Percentiles rank a stretch among this genome's conserved stretches.
Evolutionary conservation across 805 yeast species (phyloP).

Genomic region (Pichia californica): DNA sequence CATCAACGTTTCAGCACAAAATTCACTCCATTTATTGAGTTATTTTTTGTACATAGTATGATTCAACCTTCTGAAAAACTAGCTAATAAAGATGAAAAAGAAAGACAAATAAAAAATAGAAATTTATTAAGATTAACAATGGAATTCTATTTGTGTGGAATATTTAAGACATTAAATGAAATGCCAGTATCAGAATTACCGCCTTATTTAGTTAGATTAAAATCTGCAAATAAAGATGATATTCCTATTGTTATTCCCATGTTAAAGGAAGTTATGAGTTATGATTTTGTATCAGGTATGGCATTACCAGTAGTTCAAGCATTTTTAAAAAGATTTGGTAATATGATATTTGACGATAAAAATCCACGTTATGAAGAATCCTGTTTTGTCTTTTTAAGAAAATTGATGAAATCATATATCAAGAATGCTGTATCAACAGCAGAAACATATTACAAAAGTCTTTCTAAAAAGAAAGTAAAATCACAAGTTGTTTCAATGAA

Average conservation of each 20-base stretch:
- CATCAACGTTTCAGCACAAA: conserved; percentile 63
- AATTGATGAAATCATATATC: conserved; percentile 37
- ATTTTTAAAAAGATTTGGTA: conserved; percentile 44
- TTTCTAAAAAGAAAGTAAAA: conserved; percentile 31
- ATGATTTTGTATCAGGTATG: conserved; percentile 27
- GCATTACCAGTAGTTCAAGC: conserved; percentile 35
- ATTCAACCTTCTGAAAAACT: conserved; percentile 27
- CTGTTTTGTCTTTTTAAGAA: conserved; percentile 20
- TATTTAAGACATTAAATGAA: conserved; percentile 43
- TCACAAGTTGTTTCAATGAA: conserved; percentile 54
- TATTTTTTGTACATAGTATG: conserved; percentile 37
- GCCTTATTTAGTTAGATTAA: conserved; percentile 32
- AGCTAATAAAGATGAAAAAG: conserved; percentile 39
- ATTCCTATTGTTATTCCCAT: conserved; percentile 30
- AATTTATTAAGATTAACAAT: conserved; percentile 43
- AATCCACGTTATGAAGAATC: conserved; percentile 14
- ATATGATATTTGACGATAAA: conserved; percentile 26
- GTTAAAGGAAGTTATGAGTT: conserved; percentile 37
- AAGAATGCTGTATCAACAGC: conserved; percentile 36
- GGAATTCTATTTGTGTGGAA: conserved; percentile 53
- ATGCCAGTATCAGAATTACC: conserved; percentile 39
- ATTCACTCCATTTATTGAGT: conserved; percentile 47
- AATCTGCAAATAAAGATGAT: conserved; percentile 25
- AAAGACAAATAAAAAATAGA: conserved; percentile 37
- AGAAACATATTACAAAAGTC: conserved; percentile 30